Evolutionary conservation across 2,329 filamentous ascomycete species (phyloP), one percentile per base, ranked within the genome.

Genomic region (Fusarium sp.): DNA sequence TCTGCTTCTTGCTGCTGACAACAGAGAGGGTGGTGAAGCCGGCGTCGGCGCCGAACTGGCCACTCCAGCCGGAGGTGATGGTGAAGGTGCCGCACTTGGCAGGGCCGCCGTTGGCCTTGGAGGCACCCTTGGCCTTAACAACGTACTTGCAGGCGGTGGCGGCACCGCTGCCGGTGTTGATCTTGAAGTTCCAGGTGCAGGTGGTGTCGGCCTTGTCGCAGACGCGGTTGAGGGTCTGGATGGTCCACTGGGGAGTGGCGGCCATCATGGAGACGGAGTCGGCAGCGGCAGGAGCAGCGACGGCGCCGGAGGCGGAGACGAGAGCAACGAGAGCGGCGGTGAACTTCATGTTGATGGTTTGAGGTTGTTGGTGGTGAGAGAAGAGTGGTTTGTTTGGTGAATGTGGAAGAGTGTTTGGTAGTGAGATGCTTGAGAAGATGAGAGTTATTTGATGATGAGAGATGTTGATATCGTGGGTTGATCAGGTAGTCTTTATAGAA

Each of bases 11-110:
- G 61, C 63, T 67, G 68, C 79, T 75, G 75, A 82, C 79, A 56
- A 87, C 80, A 45, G 82, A 78, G 22, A 87, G 74, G 39, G 83
- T 85, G 22, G 84, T 87, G 79, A 86, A 87, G 68, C 84, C 85
- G 28, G 83, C 79, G 62, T 72, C 79, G 17, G 76, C 49, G 45
- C 84, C 86, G 68, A 87, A 87, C 71, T 87, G 82, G 68, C 80
- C 84, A 69, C 81, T 84, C 85, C 85, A 88, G 77, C 83, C 82
- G 9, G 81, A 82, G 51, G 82, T 84, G 71, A 87, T 74, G 57
- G 79, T 83, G 79, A 80, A 88, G 47, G 65, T 70, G 41, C 84
- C 85, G 78, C 84, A 87, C 53, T 69, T 77, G 46, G 62, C 71
- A 52, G 81, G 78, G 52, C 78, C 80, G 50, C 80, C 80, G 74